Evolutionary conservation across 495 filamentous ascomycete species (phyloP), one percentile per base, ranked within the genome.

Genomic region (Penicillium bialowiezense): DNA sequence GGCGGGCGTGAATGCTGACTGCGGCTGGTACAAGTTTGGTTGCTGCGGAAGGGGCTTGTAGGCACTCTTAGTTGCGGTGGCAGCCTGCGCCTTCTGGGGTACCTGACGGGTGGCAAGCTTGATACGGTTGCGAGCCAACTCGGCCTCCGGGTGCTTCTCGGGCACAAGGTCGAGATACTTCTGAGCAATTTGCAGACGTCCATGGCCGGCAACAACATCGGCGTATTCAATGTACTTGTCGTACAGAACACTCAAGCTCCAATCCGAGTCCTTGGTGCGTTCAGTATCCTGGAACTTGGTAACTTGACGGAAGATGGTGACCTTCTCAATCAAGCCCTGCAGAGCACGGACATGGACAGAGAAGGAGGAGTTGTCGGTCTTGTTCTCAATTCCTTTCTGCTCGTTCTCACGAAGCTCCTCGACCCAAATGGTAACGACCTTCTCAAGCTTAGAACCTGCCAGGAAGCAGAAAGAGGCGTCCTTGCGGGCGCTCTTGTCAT

Each of bases 141-240:
- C 90, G 14, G 93, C 93, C 49, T 90, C 91, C 19, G 88, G 87
- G 66, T 92, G 96, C 52, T 86, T 84, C 23, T 76, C 76, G 7
- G 93, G 93, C 23, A 99, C 79, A 50, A 99, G 82, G 56, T 90
- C 83, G 13, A 99, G 81, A 60, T 97, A 99, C 64, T 86, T 88
- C 69, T 95, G 89, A 15, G 93, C 93, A 58, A 91, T 77, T 20
- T 84, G 76, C 31, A 99, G 70, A 33, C 93, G 86, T 15, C 95
- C 93, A 60, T 97, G 90, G 7, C 89, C 83, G 33, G 93, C 89
- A 46, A 93, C 85, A 57, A 99, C 87, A 62, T 97, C 93, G 8
- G 93, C 91, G 68, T 97, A 99, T 72, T 99, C 92, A 17, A 84
- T 85, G 59, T 99, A 99, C 70, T 95, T 95, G 62, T 91, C 87